Evolutionary conservation across 305 asterid species (phyloP).

Genomic region (Fraxinus baroniana): DNA sequence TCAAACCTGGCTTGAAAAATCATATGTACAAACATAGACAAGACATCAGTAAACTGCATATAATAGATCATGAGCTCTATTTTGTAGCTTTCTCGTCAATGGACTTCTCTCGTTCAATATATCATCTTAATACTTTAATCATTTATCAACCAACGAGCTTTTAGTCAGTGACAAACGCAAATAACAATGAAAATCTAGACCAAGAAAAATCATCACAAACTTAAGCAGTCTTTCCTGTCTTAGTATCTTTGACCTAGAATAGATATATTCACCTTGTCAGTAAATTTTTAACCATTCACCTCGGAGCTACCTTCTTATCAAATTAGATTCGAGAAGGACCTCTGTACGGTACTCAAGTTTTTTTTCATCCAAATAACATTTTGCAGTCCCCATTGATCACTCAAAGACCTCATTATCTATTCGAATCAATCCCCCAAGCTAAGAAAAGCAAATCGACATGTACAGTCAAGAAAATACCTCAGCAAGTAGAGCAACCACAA

Average conservation of each 20-base stretch:
- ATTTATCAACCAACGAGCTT: background rate
- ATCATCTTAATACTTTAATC: background rate
- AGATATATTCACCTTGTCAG: background rate
- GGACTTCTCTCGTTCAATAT: background rate
- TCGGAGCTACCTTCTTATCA: background rate
- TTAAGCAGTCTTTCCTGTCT: background rate
- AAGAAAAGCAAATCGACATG: conserved; percentile 8
- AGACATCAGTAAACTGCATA: background rate
- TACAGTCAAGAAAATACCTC: conserved; percentile 51
- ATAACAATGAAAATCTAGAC: background rate
- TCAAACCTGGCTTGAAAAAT: background rate
- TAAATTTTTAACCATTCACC: background rate
- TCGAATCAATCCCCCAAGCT: background rate
- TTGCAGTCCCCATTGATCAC: background rate
- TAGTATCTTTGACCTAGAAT: too few species aligned
- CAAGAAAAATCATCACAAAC: conserved; percentile 3
- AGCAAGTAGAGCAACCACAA: conserved; percentile 95
- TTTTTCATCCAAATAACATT: background rate
- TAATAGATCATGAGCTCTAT: background rate
- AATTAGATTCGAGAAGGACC: background rate
- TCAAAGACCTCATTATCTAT: conserved; percentile 5
- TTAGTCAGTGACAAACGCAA: background rate
- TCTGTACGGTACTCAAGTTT: background rate
- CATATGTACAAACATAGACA: background rate
- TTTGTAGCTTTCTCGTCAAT: background rate